These are phyloP conservation scores for Zygotorulaspora danielsina DNA, from an alignment of 805 yeast genomes.

Conservation along the genomic window DNA sequence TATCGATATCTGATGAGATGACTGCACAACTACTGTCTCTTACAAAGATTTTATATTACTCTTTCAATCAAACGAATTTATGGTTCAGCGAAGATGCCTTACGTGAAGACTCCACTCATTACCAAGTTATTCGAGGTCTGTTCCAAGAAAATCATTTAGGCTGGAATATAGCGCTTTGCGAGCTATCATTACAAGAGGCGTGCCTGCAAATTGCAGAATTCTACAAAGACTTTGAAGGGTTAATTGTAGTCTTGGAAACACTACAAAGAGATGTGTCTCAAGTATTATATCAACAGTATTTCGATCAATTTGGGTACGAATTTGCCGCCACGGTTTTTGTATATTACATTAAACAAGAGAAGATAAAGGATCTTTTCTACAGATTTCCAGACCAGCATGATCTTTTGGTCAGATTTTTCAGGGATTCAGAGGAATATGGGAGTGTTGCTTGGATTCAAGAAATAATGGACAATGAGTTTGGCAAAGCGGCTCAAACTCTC, in stretches of 20 bases:
- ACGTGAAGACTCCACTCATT: conserved; percentile 21
- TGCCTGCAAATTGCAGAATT: conserved; percentile 62
- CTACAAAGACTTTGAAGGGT: conserved; percentile 59
- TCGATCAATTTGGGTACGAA: conserved; percentile 57
- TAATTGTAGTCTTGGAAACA: conserved; percentile 43
- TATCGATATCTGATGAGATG: conserved; percentile 10
- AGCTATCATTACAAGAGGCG: conserved; percentile 46
- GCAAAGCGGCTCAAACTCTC: conserved; percentile 48
- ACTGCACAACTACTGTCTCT: conserved; percentile 34
- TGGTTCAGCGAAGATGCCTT: conserved; percentile 33
- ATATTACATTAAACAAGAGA: conserved; percentile 50
- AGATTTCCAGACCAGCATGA: conserved; percentile 52
- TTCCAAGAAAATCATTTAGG: conserved; percentile 26
- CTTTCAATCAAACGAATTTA: conserved; percentile 33
- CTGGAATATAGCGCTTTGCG: conserved; percentile 61
- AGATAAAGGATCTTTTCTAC: conserved; percentile 50
- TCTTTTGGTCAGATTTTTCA: conserved; percentile 51
- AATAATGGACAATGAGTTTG: conserved; percentile 48
- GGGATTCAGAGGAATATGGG: conserved; percentile 42
- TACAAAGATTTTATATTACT: conserved; percentile 42
- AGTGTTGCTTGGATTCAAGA: conserved; percentile 71
- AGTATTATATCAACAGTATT: conserved; percentile 47
- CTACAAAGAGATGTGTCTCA: conserved; percentile 45
- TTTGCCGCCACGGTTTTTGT: conserved; percentile 65
- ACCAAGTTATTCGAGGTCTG: conserved; percentile 32